Base-by-base conservation (phyloP, 2,329 filamentous ascomycete genomes). In the Aspergillus sp. region DNA sequence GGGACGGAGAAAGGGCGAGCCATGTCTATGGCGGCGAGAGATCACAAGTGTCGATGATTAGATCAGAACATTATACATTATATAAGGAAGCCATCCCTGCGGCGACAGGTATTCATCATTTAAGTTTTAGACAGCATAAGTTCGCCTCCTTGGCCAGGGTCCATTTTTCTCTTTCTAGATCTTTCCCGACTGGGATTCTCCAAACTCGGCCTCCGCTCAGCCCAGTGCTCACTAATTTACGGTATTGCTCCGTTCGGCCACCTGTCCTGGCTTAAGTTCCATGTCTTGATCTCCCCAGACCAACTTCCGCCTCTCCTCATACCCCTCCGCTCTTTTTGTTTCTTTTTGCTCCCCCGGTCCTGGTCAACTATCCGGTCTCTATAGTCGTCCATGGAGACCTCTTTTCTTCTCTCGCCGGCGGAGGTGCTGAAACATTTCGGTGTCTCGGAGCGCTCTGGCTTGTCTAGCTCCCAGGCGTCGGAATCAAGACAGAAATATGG, bases 371-470 rank as follows among this genome's bases (percentile, higher is more conserved):
- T 58, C 57, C 56, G 27, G 47, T 57, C 47, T 41, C 39, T 54
- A 54, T 57, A 57, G 56, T 57, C 45, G 56, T 37, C 56, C 50
- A 57, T 57, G 56, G 56, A 57, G 50, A 50, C 44, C 39, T 54
- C 54, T 34, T 62, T 60, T 42, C 42, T 62, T 44, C 49, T 41
- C 49, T 53, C 80, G 61, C 73, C 79, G 51, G 71, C 73, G 48
- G 79, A 85, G 64, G 78, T 78, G 67, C 77, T 85, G 61, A 73
- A 75, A 61, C 73, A 82, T 62, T 84, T 85, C 68, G 65, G 77
- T 61, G 82, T 84, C 54, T 72, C 75, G 20, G 80, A 84, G 70
- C 66, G 75, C 47, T 70, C 73, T 51, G 83, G 83, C 58, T 70
- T 86, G 22, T 80, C 80, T 37, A 75, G 77, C 55, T 68, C 74